These are phyloP conservation scores for Fusarium floridanum DNA, from an alignment of 2,329 filamentous ascomycete genomes.

Conservation along the genomic window DNA sequence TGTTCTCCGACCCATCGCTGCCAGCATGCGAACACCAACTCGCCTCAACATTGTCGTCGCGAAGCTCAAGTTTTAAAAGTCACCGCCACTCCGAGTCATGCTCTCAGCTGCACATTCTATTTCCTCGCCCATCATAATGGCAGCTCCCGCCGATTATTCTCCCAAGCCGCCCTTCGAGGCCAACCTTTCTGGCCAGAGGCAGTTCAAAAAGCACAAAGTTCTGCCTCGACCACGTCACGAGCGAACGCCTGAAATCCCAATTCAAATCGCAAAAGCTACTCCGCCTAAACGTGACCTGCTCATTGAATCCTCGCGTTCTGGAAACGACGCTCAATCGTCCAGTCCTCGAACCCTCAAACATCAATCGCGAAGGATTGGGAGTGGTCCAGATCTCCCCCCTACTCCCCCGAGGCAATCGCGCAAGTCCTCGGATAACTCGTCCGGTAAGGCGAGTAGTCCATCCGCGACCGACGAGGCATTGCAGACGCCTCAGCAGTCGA, in stretches of 20 bases:
- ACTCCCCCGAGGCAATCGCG: constrained; percentile 73
- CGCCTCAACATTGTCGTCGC: constrained; percentile 39
- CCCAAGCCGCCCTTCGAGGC: constrained; percentile 45
- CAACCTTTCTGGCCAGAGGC: constrained; percentile 50
- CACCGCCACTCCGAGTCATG: constrained; percentile 39
- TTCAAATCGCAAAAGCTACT: constrained; percentile 39
- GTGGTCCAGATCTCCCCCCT: constrained; percentile 68
- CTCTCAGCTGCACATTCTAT: constrained; percentile 45
- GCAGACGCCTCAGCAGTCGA: constrained; percentile 55
- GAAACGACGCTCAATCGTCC: constrained; percentile 50
- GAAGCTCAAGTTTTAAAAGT: constrained; percentile 35
- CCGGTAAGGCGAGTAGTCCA: constrained; percentile 58
- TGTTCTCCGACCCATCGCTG: constrained; percentile 30
- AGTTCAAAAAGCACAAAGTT: constrained; percentile 62
- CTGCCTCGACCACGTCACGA: constrained; percentile 54
- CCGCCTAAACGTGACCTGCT: constrained; percentile 41
- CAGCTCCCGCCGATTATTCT: constrained; percentile 47
- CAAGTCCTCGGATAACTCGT: constrained; percentile 66
- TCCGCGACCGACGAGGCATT: constrained; percentile 54
- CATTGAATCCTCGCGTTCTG: constrained; percentile 47
- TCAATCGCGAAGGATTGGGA: constrained; percentile 57
- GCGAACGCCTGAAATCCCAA: constrained; percentile 41
- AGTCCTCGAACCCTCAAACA: constrained; percentile 58
- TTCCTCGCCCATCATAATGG: constrained; percentile 52
- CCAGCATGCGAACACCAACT: constrained; percentile 45